Base-by-base conservation (phyloP, 2,329 filamentous ascomycete species). In the Paraphoma sp. region DNA sequence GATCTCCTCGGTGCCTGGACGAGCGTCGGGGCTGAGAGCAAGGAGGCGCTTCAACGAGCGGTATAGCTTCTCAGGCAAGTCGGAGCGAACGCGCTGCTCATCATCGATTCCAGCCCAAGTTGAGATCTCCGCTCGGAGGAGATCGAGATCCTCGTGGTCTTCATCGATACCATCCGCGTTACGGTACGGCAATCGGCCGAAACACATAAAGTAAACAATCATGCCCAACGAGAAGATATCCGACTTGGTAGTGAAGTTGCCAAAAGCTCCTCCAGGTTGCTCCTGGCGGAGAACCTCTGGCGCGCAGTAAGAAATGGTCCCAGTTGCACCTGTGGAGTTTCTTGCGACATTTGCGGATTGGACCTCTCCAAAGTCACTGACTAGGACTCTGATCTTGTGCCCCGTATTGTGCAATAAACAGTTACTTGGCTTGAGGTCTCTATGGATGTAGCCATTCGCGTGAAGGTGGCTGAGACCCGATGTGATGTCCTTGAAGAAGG, bases 121-220 rank as follows among this genome's bases (percentile, higher is more conserved):
- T 10, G 87, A 87, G 54, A 99, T 98, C 75, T 99, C 95, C 3
- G 84, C 89, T 42, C 93, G 87, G 30, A 99, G 83, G 63, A 88
- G 82, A 65, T 97, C 93, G 5, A 97, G 83, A 63, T 98, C 93
- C 73, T 99, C 95, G 53, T 92, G 88, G 71, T 98, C 94, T 75
- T 98, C 94, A 57, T 97, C 87, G 18, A 96, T 83, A 3, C 89
- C 84, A 71, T 98, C 94, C 50, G 93, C 92, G 65, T 89, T 91
- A 23, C 80, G 83, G 72, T 98, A 99, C 0, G 95, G 95, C 10
- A 99, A 83, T 45, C 89, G 85, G 1, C 90, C 92, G 73, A 99
- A 99, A 74, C 95, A 99, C 83, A 99, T 90, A 72, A 99, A 99
- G 76, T 98, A 96, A 3, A 99, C 84, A 53, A 98, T 98, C 94